A percentile compares a stretch with the other conserved stretches of the same genome.
phyloP scores from a whole-genome alignment of 345 rosid genomes.

The Ailanthus altissimus region DNA sequence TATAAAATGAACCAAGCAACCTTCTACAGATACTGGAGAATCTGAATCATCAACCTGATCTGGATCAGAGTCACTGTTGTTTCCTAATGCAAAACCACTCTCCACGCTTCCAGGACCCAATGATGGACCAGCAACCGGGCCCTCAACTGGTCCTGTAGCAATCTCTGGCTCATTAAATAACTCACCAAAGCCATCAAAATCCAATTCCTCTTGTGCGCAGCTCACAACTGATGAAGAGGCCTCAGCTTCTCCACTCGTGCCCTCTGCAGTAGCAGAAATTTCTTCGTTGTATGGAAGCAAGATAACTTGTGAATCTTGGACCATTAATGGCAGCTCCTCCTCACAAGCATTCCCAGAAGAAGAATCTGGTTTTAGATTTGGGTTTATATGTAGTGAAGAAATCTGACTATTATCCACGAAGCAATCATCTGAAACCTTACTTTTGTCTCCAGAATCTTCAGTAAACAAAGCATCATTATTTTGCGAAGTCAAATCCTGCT shows the following conservation, averaged over 20 bases:
- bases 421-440: slow-evolving; percentile 30
- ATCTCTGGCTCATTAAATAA: slow-evolving; percentile 87
- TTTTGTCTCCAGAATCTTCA: slow-evolving; percentile 27
- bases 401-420: slow-evolving; percentile 36
- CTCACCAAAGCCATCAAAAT: slow-evolving; percentile 83
- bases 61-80: slow-evolving; percentile 87
- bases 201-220: slow-evolving; percentile 53
- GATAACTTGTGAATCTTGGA: slow-evolving; percentile 65
- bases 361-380: slow-evolving; percentile 38
- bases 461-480: slow-evolving; percentile 31
- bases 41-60: slow-evolving; percentile 86
- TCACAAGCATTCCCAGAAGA: slow-evolving; percentile 67
- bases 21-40: slow-evolving; percentile 88
- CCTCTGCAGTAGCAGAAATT: slow-evolving; percentile 30
- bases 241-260: slow-evolving; percentile 44
- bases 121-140: slow-evolving; percentile 64
- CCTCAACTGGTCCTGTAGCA: slow-evolving; percentile 49
- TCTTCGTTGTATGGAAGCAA: slow-evolving; percentile 80
- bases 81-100: slow-evolving; percentile 51
- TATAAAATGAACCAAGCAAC: slow-evolving; percentile 82
- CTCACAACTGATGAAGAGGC: slow-evolving; percentile 54
- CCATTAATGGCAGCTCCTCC: slow-evolving; percentile 64
- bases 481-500: slow-evolving; percentile 38
- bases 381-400: slow-evolving; percentile 30
- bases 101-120: slow-evolving; percentile 48